Base-by-base conservation (phyloP, 148 eudicot species). In the Rhododendron simsii region DNA sequence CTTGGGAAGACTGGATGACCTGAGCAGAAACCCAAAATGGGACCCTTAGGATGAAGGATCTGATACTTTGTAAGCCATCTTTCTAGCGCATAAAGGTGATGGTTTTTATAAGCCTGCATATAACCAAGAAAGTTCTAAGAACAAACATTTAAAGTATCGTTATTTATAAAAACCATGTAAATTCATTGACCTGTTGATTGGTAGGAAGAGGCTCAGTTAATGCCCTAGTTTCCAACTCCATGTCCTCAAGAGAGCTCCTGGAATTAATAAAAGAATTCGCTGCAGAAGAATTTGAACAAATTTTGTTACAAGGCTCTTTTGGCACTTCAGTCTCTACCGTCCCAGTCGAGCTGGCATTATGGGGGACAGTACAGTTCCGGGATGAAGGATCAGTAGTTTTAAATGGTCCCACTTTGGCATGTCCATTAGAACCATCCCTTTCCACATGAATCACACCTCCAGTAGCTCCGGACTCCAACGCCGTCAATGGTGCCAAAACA, bases 181-280 rank as follows among this genome's bases (percentile, higher is more conserved):
- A 69, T 41, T 37, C 41, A 82, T 55, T 75, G 55, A 94, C 99
- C 95, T 92, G 98, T 92, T 97, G 99, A 90, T 92, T 95, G 45
- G 96, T 97, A 78, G 99, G 99, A 91, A 97, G 96, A 65, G 99
- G 98, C 91, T 97, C 99, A 30, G 98, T 97, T 69, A 97, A 91
- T 78, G 98, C 96, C 89, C 95, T 93, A 59, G 98, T 97, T 89
- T 92, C 98, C 91, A 97, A 86, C 90, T 97, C 99, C 96, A 95
- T 91, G 84, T 97, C 99, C 91, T 97, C 99, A 76, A 92, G 88
- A 76, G 91, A 83, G 74, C 91, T 89, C 89, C 98, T 89, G 75
- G 86, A 87, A 88, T 87, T 84, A 84, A 85, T 78, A 74, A 81
- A 89, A 61, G 88, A 47, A 78, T 91, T 88, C 20, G 57, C 21